These are phyloP conservation scores for Cardiosporidium cionae DNA, from an alignment of 169 alveolate genomes.

Conservation along the genomic window DNA sequence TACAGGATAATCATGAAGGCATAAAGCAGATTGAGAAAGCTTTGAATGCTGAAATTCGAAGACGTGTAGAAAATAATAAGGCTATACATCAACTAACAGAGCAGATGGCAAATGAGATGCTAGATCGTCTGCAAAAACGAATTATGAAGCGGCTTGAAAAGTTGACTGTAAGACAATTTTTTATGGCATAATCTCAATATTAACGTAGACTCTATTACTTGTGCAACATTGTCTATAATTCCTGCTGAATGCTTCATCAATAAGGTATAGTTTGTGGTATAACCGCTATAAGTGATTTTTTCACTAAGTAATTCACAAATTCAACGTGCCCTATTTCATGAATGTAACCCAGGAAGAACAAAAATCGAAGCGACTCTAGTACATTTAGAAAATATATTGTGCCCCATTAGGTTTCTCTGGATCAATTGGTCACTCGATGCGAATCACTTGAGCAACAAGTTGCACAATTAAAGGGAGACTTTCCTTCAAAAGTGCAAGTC, in stretches of 20 bases:
- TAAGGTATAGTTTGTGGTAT: no score
- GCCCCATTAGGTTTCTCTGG: not conserved
- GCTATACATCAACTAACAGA: slow-evolving; percentile 30
- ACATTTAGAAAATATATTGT: no score
- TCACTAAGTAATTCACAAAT: no score
- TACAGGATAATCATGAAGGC: slow-evolving; percentile 23
- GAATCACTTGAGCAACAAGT: slow-evolving; percentile 26
- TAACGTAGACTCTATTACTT: no score
- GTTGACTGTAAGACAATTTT: slow-evolving; percentile 14
- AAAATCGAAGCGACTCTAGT: no score
- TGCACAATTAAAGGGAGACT: slow-evolving; percentile 38
- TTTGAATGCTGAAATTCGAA: slow-evolving; percentile 28
- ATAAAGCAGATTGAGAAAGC: slow-evolving; percentile 24
- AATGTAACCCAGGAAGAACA: no score
- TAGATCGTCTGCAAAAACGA: slow-evolving; percentile 30
- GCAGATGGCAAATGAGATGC: slow-evolving; percentile 40
- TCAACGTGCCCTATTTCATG: no score
- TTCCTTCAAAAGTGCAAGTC: slow-evolving; percentile 34
- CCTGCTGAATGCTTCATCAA: no score
- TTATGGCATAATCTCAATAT: no score
- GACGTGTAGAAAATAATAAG: slow-evolving; percentile 34
- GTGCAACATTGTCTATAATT: no score
- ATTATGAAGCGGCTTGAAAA: slow-evolving; percentile 26
- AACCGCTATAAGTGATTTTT: no score
- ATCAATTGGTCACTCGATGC: slow-evolving; percentile 27